Evolutionary conservation across 352 stramenopile genomes (phyloP).

Genomic region (Phytophthora ohioensis): DNA sequence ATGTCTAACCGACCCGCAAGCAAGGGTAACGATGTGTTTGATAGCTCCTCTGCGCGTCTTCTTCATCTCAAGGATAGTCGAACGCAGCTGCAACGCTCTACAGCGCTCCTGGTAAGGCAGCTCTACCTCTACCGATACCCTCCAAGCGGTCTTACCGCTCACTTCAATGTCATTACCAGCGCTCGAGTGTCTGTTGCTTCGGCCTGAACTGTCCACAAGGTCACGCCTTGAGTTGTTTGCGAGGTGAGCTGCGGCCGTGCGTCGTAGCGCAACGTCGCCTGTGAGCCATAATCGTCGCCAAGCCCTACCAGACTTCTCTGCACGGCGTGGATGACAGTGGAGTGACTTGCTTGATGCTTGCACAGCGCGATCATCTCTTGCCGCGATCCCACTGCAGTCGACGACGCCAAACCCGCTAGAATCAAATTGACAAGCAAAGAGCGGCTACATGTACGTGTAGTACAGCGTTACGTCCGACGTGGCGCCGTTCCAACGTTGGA

Average conservation of each 20-base stretch:
- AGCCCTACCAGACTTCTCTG: slow-evolving; percentile 9
- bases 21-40: neutral
- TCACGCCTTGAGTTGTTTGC: slow-evolving; percentile 10
- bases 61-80: slow-evolving; percentile 24
- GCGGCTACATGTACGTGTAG: no score
- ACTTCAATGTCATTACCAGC: slow-evolving; percentile 39
- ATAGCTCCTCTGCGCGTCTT: neutral
- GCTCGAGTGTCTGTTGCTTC: slow-evolving; percentile 25
- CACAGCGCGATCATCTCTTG: slow-evolving; percentile 32
- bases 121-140: neutral
- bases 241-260: neutral
- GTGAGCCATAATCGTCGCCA: slow-evolving; percentile 22
- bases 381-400: slow-evolving; percentile 18
- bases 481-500: slow-evolving; percentile 19
- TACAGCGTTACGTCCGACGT: slow-evolving; percentile 4
- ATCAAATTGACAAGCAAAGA: slow-evolving; percentile 19
- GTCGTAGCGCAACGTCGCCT: neutral
- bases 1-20: slow-evolving; percentile 6
- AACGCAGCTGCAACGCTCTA: slow-evolving; percentile 17
- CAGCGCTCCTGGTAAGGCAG: neutral
- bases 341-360: slow-evolving; percentile 23
- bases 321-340: slow-evolving; percentile 8
- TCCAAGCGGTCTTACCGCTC: slow-evolving; percentile 8
- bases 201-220: slow-evolving; percentile 26
- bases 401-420: slow-evolving; percentile 28